A percentile compares a stretch with the other conserved stretches of the same genome.
Conservation (phyloP, 352 stramenopile genomes). For the Thalassiosira livingstoniorum region DNA sequence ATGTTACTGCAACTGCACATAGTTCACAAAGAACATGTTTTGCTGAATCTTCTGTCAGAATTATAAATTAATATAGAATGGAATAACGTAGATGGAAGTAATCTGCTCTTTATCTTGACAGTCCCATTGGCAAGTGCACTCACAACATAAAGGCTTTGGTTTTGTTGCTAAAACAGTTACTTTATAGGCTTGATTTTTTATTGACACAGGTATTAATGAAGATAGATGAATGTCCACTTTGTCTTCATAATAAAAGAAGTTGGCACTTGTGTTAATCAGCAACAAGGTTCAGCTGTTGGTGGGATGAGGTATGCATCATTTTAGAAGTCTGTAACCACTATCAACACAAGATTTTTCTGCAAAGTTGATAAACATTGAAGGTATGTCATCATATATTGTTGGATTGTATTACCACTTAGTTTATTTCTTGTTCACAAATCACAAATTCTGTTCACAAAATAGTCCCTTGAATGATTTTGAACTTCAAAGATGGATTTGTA, state of each 20-base stretch:
- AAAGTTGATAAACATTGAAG: slow-evolving; percentile 28
- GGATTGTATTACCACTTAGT: slow-evolving; percentile 33
- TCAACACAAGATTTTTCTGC: slow-evolving; percentile 37
- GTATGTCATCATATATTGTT: slow-evolving; percentile 27
- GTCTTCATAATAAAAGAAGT: slow-evolving; percentile 1
- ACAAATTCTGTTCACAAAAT: slow-evolving; percentile 28
- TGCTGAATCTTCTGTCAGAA: slow-evolving; percentile 18
- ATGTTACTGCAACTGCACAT: not conserved
- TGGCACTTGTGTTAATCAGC: slow-evolving; percentile 11
- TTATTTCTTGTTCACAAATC: slow-evolving; percentile 11
- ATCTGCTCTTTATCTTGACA: slow-evolving; percentile 23
- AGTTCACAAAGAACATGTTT: slow-evolving; percentile 33
- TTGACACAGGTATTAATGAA: slow-evolving; percentile 32
- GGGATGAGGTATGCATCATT: slow-evolving; percentile 27
- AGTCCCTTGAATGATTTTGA: slow-evolving; percentile 1
- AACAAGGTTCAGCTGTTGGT: slow-evolving; percentile 4
- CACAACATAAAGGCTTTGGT: slow-evolving; percentile 9
- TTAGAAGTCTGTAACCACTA: slow-evolving; percentile 29
- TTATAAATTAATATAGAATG: slow-evolving; percentile 17
- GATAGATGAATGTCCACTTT: slow-evolving; percentile 16
- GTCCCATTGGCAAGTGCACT: slow-evolving; percentile 42
- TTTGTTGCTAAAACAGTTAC: slow-evolving; percentile 2
- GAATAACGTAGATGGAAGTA: slow-evolving; percentile 25
- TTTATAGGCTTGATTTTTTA: slow-evolving; percentile 33
- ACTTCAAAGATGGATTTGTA: slow-evolving; percentile 10